These are phyloP conservation scores for Ustilago shanxiensis DNA, from an alignment of 1,284 basidiomycete species.

Conservation along the genomic window DNA sequence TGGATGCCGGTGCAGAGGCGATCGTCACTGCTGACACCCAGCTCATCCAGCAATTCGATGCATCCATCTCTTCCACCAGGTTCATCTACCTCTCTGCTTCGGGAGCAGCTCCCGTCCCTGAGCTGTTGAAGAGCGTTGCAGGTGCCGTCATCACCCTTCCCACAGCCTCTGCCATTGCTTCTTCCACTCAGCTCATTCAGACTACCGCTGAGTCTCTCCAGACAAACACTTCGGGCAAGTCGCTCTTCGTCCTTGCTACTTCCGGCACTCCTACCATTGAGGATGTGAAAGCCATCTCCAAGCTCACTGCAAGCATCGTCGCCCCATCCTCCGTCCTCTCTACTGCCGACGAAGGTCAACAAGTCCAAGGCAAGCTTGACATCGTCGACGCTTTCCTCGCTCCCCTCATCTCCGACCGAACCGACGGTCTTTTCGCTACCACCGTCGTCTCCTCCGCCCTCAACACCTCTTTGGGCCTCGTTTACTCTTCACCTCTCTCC, in stretches of 20 bases:
- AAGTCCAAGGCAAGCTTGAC: conserved; percentile 54
- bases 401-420: conserved; percentile 84
- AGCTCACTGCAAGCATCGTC: conserved; percentile 53
- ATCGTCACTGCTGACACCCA: conserved; percentile 51
- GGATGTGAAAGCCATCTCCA: conserved; percentile 46
- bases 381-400: conserved; percentile 70
- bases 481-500: conserved; percentile 94
- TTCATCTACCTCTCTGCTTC: conserved; percentile 57
- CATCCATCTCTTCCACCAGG: conserved; percentile 44
- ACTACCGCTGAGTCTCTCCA: conserved; percentile 48
- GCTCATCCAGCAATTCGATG: conserved; percentile 49
- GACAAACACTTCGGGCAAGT: conserved; percentile 58
- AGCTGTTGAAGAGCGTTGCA: conserved; percentile 49
- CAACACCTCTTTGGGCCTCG: conserved; percentile 84
- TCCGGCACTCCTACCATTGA: conserved; percentile 36
- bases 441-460: conserved; percentile 78
- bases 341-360: conserved; percentile 23
- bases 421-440: conserved; percentile 93
- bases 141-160: conserved; percentile 56
- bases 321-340: conserved; percentile 57
- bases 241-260: conserved; percentile 58
- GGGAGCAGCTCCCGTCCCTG: conserved; percentile 40
- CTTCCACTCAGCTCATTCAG: conserved; percentile 45
- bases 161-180: conserved; percentile 37
- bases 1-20: conserved; percentile 63